Evolutionary conservation across 257 asterid species (phyloP).

Genomic region (Leptodermis oblonga): DNA sequence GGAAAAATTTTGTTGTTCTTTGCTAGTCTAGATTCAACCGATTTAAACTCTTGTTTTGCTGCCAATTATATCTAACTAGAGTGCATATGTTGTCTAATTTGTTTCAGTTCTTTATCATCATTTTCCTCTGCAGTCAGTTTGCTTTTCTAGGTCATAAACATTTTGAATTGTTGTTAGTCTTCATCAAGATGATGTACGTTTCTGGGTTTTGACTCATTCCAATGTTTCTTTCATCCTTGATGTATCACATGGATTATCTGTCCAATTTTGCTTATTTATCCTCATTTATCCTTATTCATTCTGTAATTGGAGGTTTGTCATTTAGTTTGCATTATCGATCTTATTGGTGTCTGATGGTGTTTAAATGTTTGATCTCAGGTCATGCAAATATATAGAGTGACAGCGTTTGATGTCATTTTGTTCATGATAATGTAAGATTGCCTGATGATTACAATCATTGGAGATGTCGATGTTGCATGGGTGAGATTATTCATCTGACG

Average conservation of each 20-base stretch:
- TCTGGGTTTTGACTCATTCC: not conserved
- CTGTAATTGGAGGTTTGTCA: not conserved
- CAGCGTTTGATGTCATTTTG: constrained; percentile 3
- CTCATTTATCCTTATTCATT: not conserved
- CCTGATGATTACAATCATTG: too few species aligned
- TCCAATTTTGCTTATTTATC: not conserved
- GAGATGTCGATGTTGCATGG: too few species aligned
- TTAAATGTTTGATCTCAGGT: constrained; percentile 16
- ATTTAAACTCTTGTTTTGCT: too few species aligned
- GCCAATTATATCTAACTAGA: too few species aligned
- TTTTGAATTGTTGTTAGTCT: not conserved
- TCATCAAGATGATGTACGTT: not conserved
- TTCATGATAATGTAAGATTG: constrained; percentile 14
- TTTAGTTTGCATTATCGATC: not conserved
- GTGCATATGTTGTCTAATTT: too few species aligned
- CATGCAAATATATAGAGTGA: constrained; percentile 13
- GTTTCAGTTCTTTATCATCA: too few species aligned
- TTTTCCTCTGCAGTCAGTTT: too few species aligned
- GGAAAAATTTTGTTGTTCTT: too few species aligned
- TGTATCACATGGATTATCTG: not conserved
- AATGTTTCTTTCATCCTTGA: not conserved
- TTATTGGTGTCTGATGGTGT: constrained; percentile 10
- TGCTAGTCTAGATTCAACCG: too few species aligned
- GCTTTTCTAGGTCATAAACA: too few species aligned
- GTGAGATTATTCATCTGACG: too few species aligned